Percentiles rank a stretch among this genome's conserved stretches.
phyloP scores from a whole-genome alignment of 1,284 basidiomycete species.

The Blastosporella zonata region DNA sequence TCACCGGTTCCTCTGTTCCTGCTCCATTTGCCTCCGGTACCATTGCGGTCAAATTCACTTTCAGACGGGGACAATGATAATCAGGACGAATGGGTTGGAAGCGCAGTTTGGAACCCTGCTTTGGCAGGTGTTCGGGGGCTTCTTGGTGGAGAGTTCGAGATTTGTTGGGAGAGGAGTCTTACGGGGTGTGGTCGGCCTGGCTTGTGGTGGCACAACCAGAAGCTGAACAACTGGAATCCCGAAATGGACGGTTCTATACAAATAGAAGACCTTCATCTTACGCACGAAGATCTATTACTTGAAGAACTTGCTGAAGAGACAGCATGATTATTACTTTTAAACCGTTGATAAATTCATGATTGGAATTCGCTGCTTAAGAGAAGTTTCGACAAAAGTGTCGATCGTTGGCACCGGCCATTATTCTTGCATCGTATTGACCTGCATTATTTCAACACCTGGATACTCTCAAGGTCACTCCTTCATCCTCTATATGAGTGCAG shows the following conservation, averaged over 20 bases:
- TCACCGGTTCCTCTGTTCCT: constrained; percentile 76
- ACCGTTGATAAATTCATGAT: neutral
- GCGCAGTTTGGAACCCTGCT: constrained; percentile 65
- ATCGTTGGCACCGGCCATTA: neutral
- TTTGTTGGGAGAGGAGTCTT: constrained; percentile 61
- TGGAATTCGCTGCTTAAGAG: too few species aligned
- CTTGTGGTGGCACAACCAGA: constrained; percentile 49
- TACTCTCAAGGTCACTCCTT: neutral
- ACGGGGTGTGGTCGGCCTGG: constrained; percentile 43
- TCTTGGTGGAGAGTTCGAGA: constrained; percentile 54
- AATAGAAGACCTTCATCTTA: constrained; percentile 6
- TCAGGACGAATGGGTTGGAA: constrained; percentile 31
- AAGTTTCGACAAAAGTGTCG: neutral
- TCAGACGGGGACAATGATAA: neutral
- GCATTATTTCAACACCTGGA: neutral
- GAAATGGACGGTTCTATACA: constrained; percentile 12
- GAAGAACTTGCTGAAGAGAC: constrained; percentile 5
- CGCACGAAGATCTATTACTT: constrained; percentile 8
- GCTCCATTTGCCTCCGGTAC: constrained; percentile 61
- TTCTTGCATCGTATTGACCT: neutral
- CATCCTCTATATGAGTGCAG: constrained; percentile 26
- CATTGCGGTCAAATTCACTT: neutral
- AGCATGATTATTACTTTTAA: neutral
- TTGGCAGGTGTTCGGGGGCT: constrained; percentile 50
- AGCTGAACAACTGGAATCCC: constrained; percentile 34